Evolutionary conservation across 2,329 filamentous ascomycete species (phyloP), one percentile per base, ranked within the genome.

Genomic region (Clarireedia homoeocarpa): DNA sequence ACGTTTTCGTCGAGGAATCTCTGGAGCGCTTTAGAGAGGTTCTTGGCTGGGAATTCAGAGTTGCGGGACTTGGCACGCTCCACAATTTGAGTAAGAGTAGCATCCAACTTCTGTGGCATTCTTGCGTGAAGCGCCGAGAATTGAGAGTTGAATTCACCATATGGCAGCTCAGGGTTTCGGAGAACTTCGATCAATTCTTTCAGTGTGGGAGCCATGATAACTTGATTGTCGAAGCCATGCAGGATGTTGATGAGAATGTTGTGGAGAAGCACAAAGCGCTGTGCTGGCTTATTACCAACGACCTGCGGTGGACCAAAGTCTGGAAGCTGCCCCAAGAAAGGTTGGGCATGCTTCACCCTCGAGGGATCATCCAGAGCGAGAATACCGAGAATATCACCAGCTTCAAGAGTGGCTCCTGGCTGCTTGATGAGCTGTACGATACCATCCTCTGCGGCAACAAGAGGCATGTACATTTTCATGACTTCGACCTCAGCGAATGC

Each of bases 401-500:
- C 94, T 73, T 97, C 91, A 48, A 99, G 87, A 17, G 91, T 95
- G n/a, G 94, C 89, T 71, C 94, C 94, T 61, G 94, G 94, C 76
- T 97, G 94, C 83, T 99, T 99, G 79, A 99, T 96, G 67, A 99
- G 83, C 76, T 96, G 94, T 56, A 99, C 92, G 54, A 95, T 82
- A 77, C 94, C 94, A 66, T 96, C 94, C 72, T 99, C 94, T 70
- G 91, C 87, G 2, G 94, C 89, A 59, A 99, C 82, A 55, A 99
- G 80, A 68, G 94, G 94, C 94, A 99, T 99, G 81, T 97, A 97
- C 94, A 99, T 99, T 82, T 99, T 99, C 94, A 99, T 99, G 74
- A 99, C 94, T 75, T 99, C 94, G 42, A 99, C 92, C 73, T 99
- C 94, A 55, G 94, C 94, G 69, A 91, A 99, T 36, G 92, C 79